Evolutionary conservation across 768 basidiomycete species (phyloP), one percentile per base, ranked within the genome.

Genomic region (Xerocomus potaroensis): DNA sequence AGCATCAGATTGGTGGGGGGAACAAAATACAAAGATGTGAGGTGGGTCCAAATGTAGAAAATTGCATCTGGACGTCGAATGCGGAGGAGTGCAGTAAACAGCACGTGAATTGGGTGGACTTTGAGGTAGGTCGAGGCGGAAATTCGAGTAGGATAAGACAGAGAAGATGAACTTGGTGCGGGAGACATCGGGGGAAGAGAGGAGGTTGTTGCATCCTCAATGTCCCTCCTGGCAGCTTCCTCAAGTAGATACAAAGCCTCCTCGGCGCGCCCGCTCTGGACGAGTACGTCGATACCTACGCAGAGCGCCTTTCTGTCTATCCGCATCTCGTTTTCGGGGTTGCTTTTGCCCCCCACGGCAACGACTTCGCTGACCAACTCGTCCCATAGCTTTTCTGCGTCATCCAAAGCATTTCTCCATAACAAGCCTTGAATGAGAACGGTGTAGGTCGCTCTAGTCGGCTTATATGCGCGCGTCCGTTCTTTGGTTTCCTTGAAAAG

Each of bases 11-110:
- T 61, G 37, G 84, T 77, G 0, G 83, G 83, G 3, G 68, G 61
- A 0, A 83, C 68, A 5, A 69, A 72, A 60, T 85, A 92, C 3
- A 90, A 61, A 0, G 63, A 56, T 4, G 68, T 68, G 65, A 88
- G 77, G 21, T 79, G 65, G n/a, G 83, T 80, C 84, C 86, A 91
- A 1, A 90, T 56, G 34, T 67, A 66, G 60, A 87, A 83, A 4
- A 83, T 73, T 7, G 75, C 66, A 53, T 87, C 84, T 0, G 84
- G 83, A 3, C 85, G 77, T 24, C 72, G 66, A 16, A 72, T 70
- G 18, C 71, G 71, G 21, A 71, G 69, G 33, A 90, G 69, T 0
- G 75, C 53, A 10, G 63, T 59, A 61, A 83, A 69, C 55, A 81
- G 74, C 16, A 67, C 60, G 53, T 77, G 77, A 36, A 73, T 61